Conservation (phyloP, 169 alveolate genomes). For the Ichthyophthirius multifiliis region DNA sequence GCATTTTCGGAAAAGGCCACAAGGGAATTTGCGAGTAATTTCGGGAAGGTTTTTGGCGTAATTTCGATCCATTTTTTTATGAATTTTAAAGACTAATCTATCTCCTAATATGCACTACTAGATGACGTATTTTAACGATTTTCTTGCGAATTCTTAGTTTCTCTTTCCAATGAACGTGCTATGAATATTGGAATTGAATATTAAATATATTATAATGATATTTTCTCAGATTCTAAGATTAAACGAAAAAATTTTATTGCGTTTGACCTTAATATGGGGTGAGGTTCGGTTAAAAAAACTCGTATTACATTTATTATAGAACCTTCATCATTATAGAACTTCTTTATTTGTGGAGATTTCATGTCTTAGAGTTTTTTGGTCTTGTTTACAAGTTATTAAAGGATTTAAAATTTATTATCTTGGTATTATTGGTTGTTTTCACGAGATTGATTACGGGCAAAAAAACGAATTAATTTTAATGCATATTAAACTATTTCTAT, state of each 20-base stretch:
- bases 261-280: background rate
- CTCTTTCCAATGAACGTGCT: constrained; percentile 10
- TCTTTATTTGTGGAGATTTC: background rate
- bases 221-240: background rate
- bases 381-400: background rate
- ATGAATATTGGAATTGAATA: constrained; percentile 1
- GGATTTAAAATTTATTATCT: background rate
- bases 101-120: constrained; percentile 7
- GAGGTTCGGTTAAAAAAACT: background rate
- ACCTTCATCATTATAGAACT: background rate
- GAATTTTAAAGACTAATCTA: constrained; percentile 24
- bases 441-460: background rate
- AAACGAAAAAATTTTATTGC: constrained; percentile 5
- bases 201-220: background rate
- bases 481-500: background rate
- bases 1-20: constrained; percentile 34
- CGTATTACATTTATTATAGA: background rate
- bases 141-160: background rate
- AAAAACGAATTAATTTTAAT: background rate
- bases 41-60: constrained; percentile 31
- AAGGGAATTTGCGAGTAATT: constrained; percentile 35
- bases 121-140: background rate
- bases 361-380: background rate
- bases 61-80: constrained; percentile 33
- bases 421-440: background rate